Evolutionary conservation across 2,329 filamentous ascomycete species (phyloP).

Genomic region (Aspergillus neotritici): DNA sequence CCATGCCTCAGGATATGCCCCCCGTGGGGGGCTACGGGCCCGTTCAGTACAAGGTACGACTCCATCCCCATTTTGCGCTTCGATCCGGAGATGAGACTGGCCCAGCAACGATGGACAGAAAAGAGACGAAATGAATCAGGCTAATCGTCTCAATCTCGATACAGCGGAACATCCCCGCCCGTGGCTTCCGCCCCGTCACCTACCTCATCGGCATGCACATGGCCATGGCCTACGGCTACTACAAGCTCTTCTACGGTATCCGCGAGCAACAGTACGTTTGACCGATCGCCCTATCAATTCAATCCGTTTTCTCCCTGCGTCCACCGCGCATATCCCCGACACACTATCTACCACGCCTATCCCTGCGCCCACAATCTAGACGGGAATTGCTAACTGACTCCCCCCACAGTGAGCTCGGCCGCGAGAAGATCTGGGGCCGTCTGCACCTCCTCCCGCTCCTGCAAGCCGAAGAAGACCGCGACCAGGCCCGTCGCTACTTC

Average conservation of each 20-base stretch:
- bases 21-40: constrained; percentile 89
- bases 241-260: constrained; percentile 73
- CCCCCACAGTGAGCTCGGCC: constrained; percentile 69
- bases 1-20: constrained; percentile 97
- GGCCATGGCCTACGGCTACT: constrained; percentile 88
- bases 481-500: constrained; percentile 79
- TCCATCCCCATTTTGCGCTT: too few relatives aligned
- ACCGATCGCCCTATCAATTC: not conserved
- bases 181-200: constrained; percentile 77
- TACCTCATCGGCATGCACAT: constrained; percentile 71
- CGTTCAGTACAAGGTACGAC: constrained; percentile 88
- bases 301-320: not conserved
- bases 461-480: constrained; percentile 93
- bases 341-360: not conserved
- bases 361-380: too few relatives aligned
- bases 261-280: constrained; percentile 79
- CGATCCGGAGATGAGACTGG: too few relatives aligned
- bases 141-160: constrained; percentile 5
- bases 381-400: too few relatives aligned
- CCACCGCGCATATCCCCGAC: not conserved
- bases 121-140: not conserved
- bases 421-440: constrained; percentile 97
- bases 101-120: too few relatives aligned
- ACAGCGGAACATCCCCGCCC: constrained; percentile 84
- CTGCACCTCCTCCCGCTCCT: constrained; percentile 91